phyloP scores from a whole-genome alignment of 805 yeast species.

The Ogataea naganishii region DNA sequence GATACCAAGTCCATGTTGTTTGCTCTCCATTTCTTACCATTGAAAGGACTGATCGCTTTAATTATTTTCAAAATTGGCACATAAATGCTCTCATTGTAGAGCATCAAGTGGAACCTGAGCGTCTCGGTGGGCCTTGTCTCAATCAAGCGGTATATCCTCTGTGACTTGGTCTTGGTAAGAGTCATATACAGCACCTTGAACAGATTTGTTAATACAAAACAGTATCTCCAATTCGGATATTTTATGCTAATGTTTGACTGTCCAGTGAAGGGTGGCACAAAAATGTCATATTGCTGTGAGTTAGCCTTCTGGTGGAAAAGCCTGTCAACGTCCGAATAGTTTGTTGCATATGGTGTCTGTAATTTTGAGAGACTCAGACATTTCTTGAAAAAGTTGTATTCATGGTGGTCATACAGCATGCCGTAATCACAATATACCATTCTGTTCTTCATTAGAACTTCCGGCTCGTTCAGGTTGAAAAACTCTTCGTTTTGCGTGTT shows the following conservation, averaged over 20 bases:
- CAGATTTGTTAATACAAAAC: constrained; percentile 40
- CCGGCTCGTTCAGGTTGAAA: constrained; percentile 19
- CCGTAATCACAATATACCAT: constrained; percentile 24
- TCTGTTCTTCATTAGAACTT: constrained; percentile 17
- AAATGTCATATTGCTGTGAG: constrained; percentile 7
- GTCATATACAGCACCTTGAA: constrained; percentile 49
- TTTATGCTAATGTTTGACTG: constrained; percentile 13
- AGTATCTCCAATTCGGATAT: constrained; percentile 29
- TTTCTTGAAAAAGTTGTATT: constrained; percentile 17
- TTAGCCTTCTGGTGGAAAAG: not conserved
- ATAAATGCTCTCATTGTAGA: constrained; percentile 57
- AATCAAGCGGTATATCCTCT: constrained; percentile 56
- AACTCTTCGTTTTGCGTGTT: constrained; percentile 15
- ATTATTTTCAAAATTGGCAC: constrained; percentile 64
- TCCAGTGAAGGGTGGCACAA: constrained; percentile 20
- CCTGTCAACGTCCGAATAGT: constrained; percentile 1
- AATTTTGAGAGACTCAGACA: constrained; percentile 11
- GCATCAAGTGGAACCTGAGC: constrained; percentile 45
- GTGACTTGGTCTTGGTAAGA: constrained; percentile 55
- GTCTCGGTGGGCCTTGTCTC: constrained; percentile 57
- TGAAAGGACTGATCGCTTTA: constrained; percentile 78
- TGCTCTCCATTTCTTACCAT: constrained; percentile 90
- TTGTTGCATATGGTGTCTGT: constrained; percentile 11
- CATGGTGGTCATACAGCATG: constrained; percentile 15
- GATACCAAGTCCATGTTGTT: constrained; percentile 91